Evolutionary conservation across 2,329 filamentous ascomycete species (phyloP).

Genomic region (Fusarium sp.): DNA sequence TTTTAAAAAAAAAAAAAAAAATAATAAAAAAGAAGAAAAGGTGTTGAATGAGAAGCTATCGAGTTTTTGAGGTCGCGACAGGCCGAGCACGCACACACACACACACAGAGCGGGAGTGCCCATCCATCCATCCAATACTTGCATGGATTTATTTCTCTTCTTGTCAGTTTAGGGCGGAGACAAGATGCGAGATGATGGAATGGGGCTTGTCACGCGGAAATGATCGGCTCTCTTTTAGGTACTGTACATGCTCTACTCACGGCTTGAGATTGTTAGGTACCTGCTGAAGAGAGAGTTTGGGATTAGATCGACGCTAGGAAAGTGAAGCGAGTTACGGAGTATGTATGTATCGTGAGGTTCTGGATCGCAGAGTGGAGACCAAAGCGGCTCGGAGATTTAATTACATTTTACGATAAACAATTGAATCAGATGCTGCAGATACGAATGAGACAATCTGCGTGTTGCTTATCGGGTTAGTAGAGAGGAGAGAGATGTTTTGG

Average conservation of each 20-base stretch:
- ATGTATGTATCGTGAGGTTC: neutral
- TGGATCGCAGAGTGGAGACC: slow-evolving; percentile 13
- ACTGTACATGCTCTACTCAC: neutral
- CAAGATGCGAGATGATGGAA: neutral
- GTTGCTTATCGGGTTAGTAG: neutral
- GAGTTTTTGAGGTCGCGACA: neutral
- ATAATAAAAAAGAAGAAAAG: no score
- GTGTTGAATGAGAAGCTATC: neutral
- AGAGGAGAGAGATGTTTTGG: neutral
- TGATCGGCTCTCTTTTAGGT: neutral
- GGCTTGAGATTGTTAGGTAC: neutral
- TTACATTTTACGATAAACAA: neutral
- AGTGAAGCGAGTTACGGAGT: neutral
- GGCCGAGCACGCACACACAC: neutral
- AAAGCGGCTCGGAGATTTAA: slow-evolving; percentile 23
- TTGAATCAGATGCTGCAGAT: neutral
- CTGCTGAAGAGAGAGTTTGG: neutral
- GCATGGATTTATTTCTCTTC: neutral
- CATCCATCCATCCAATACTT: neutral
- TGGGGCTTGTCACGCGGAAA: slow-evolving; percentile 1
- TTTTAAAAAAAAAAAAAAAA: neutral
- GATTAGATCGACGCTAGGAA: slow-evolving; percentile 24
- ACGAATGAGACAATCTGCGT: neutral
- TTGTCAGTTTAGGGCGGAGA: neutral
- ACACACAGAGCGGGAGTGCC: neutral